A percentile compares a stretch with the other conserved stretches of the same genome.
Conservation (phyloP, 805 yeast genomes). For the Metschnikowia arizonensis region DNA sequence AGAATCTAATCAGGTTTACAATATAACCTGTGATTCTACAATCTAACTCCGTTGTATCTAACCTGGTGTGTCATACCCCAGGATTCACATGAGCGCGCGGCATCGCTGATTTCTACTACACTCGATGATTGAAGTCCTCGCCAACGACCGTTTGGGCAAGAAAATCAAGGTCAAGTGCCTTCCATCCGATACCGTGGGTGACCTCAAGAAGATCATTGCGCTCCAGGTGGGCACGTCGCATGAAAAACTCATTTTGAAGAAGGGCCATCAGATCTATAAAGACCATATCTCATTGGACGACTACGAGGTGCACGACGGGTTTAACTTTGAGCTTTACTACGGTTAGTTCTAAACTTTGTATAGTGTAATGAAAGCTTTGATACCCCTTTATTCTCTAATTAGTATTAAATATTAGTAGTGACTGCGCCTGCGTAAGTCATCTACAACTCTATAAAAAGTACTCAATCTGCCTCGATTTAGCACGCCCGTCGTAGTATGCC, state of each 20-base stretch:
- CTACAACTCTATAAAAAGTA: slow-evolving; percentile 40
- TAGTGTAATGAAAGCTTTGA: too few relatives aligned
- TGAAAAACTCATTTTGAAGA: slow-evolving; percentile 67
- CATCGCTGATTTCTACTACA: neutral
- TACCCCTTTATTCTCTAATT: neutral
- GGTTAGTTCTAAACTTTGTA: too few relatives aligned
- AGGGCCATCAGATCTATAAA: slow-evolving; percentile 79
- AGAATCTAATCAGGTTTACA: too few relatives aligned
- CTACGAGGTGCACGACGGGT: slow-evolving; percentile 89
- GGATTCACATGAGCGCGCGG: neutral
- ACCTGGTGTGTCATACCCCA: neutral
- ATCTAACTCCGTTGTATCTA: too few relatives aligned
- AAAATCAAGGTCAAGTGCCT: slow-evolving; percentile 85
- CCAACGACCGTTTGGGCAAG: slow-evolving; percentile 68
- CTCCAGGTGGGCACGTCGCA: slow-evolving; percentile 76
- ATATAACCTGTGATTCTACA: too few relatives aligned
- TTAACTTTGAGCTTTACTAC: slow-evolving; percentile 80
- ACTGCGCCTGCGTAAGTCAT: slow-evolving; percentile 7
- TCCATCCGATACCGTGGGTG: slow-evolving; percentile 81
- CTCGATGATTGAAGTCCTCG: slow-evolving; percentile 39
- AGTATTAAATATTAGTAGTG: neutral
- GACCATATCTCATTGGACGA: slow-evolving; percentile 92
- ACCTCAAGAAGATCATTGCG: slow-evolving; percentile 78
- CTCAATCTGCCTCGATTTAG: slow-evolving; percentile 42
- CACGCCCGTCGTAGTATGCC: slow-evolving; percentile 27